Evolutionary conservation across 108 stramenopile species (phyloP), one percentile per base, ranked within the genome.

Genomic region (Hondaea fermentalgiana): DNA sequence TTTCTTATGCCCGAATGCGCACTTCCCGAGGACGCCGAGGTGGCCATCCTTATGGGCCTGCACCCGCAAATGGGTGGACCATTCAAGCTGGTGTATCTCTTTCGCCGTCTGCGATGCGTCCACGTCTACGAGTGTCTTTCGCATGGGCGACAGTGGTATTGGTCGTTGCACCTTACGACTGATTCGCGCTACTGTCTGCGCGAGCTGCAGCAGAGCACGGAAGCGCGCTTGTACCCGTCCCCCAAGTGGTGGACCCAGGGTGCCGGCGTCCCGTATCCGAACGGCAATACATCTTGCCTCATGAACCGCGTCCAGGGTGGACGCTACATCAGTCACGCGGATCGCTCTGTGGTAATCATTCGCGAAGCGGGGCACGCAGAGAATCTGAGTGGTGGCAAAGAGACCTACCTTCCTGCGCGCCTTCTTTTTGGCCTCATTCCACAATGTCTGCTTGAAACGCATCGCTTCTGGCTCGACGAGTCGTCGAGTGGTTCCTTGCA

Each of bases 61-160:
- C 90, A 90, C 51, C 90, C 60, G 55, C 59, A 69, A 10, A 16
- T 90, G 5, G 90, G 90, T 57, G 90, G 90, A 6, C 90, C 90
- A 25, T 90, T 44, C 64, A 90, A 90, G 90, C 88, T 90, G 12
- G 87, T 90, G 6, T 88, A 88, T 69, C 88, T 90, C 6, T 90
- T 90, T 69, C 87, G 88, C 10, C 90, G 90, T n/a, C 88, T 90
- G 45, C 42, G 51, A 28, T 88, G 87, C 25, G 76, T 90, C 44
- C 90, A 90, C n/a, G 87, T 90, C 1, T 90, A 90, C 71, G 90
- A 90, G 72, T 88, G 87, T 19, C 8, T 90, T 21, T 88, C 87
- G 25, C 90, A 90, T n/a, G 90, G 90, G 14, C 35, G 90, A 5
- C 76, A 90, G 43, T 90, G 90, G 90, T 90, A 59, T 58, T 90